These are phyloP conservation scores for Hyphodiscus hymeniophilus DNA, from an alignment of 495 filamentous ascomycete genomes.

Conservation along the genomic window DNA sequence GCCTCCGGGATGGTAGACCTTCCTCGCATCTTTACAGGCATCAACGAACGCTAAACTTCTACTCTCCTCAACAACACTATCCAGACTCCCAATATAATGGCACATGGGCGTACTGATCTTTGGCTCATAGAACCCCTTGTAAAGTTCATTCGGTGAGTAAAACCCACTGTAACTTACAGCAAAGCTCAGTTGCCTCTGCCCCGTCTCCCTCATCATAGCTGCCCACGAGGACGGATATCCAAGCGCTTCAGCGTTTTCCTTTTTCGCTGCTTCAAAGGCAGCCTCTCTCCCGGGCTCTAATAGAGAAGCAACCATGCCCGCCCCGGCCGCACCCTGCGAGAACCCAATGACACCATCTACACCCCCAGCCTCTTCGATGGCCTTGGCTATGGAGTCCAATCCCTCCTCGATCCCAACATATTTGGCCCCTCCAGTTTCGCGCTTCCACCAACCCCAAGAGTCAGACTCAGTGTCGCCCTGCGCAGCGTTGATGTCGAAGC, in stretches of 20 bases:
- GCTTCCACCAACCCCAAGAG: constrained; percentile 76
- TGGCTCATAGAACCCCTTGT: constrained; percentile 66
- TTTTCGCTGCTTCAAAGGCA: constrained; percentile 29
- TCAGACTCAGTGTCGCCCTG: constrained; percentile 28
- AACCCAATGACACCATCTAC: constrained; percentile 73
- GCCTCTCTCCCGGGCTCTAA: constrained; percentile 50
- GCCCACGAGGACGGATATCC: constrained; percentile 30
- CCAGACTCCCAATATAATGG: constrained; percentile 76
- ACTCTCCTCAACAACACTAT: constrained; percentile 79
- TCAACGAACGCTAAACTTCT: constrained; percentile 58
- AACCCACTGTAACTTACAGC: constrained; percentile 77
- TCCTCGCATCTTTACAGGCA: constrained; percentile 51
- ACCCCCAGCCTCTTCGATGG: constrained; percentile 45
- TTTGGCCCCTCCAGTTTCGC: constrained; percentile 45
- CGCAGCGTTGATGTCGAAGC: constrained; percentile 35
- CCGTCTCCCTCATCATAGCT: constrained; percentile 26
- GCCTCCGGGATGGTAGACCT: constrained; percentile 83
- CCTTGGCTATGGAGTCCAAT: constrained; percentile 47
- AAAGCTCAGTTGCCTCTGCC: constrained; percentile 65
- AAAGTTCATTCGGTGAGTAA: constrained; percentile 51
- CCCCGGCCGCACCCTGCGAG: constrained; percentile 59
- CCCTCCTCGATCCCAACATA: constrained; percentile 64
- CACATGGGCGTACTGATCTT: constrained; percentile 67
- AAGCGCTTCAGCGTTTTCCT: constrained; percentile 26
- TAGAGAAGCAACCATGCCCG: constrained; percentile 52